Conservation (phyloP, 352 stramenopile genomes). For the Phytophthora podocarpi region DNA sequence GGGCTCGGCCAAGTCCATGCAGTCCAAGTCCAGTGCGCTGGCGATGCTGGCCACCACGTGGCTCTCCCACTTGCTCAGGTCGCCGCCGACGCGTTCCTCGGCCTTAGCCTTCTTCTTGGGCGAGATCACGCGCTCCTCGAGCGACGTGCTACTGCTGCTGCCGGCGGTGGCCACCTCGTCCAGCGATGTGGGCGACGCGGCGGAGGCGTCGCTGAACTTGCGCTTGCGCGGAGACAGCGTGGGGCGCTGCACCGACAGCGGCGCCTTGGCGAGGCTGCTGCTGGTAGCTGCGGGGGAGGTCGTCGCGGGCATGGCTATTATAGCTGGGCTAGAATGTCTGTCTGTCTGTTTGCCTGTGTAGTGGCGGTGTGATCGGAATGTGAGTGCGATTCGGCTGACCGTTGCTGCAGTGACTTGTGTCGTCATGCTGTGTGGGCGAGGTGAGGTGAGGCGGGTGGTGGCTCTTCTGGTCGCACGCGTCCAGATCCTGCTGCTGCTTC, state of each 20-base stretch:
- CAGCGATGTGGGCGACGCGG: constrained; percentile 40
- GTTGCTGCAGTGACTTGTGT: constrained; percentile 15
- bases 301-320: constrained; percentile 14
- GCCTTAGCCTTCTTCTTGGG: constrained; percentile 53
- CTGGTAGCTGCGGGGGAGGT: constrained; percentile 15
- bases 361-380: constrained; percentile 25
- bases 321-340: not conserved
- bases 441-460: not conserved
- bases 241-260: constrained; percentile 47
- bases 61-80: constrained; percentile 42
- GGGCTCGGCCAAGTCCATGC: constrained; percentile 17
- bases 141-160: not conserved
- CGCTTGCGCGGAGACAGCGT: constrained; percentile 53
- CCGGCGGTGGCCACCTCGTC: constrained; percentile 30
- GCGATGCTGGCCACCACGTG: constrained; percentile 31
- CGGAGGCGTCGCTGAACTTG: constrained; percentile 38
- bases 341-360: not conserved
- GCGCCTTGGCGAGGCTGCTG: constrained; percentile 29
- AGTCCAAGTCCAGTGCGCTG: constrained; percentile 26
- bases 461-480: constrained; percentile 37
- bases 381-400: constrained; percentile 13
- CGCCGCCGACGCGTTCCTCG: constrained; percentile 16
- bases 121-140: constrained; percentile 43
- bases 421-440: constrained; percentile 3
- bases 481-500: constrained; percentile 32